Conservation (phyloP, 345 rosid species). For the Euclidium syriacum region DNA sequence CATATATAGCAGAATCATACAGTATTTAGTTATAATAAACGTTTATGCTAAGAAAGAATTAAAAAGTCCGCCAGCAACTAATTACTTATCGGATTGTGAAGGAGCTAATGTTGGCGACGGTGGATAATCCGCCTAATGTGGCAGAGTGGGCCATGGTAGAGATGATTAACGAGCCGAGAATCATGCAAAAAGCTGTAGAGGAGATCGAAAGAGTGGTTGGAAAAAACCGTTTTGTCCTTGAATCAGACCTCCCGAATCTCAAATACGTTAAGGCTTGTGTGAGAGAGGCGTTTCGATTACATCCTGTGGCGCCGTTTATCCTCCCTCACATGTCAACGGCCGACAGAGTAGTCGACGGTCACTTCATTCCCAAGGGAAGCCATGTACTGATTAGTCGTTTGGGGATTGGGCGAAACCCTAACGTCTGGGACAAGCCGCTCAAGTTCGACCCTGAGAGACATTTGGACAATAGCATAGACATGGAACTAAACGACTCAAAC, state of each 20-base stretch:
- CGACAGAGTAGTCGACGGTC: slow-evolving; percentile 31
- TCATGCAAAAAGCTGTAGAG: slow-evolving; percentile 35
- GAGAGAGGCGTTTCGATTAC: slow-evolving; percentile 49
- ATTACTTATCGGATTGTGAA: slow-evolving; percentile 7
- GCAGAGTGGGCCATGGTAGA: slow-evolving; percentile 54
- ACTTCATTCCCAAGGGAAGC: slow-evolving; percentile 56
- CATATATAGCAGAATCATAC: too few species aligned
- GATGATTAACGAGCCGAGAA: slow-evolving; percentile 43
- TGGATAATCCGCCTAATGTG: slow-evolving; percentile 58
- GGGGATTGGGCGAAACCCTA: slow-evolving; percentile 45
- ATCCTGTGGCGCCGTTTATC: slow-evolving; percentile 43
- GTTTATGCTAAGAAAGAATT: too few species aligned
- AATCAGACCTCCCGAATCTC: slow-evolving; percentile 39
- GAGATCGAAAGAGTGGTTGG: slow-evolving; percentile 49
- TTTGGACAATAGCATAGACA: not conserved
- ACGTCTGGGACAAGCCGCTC: slow-evolving; percentile 44
- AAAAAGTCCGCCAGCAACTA: too few species aligned
- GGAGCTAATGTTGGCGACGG: slow-evolving; percentile 49
- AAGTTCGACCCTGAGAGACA: slow-evolving; percentile 47
- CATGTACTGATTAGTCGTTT: slow-evolving; percentile 37
- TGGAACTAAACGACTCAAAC: slow-evolving; percentile 30
- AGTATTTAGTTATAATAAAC: too few species aligned
- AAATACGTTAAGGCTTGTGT: slow-evolving; percentile 48
- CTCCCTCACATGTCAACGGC: slow-evolving; percentile 36
- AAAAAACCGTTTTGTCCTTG: slow-evolving; percentile 43